phyloP scores from a whole-genome alignment of 2,329 filamentous ascomycete genomes.

The Penicillium sp. region DNA sequence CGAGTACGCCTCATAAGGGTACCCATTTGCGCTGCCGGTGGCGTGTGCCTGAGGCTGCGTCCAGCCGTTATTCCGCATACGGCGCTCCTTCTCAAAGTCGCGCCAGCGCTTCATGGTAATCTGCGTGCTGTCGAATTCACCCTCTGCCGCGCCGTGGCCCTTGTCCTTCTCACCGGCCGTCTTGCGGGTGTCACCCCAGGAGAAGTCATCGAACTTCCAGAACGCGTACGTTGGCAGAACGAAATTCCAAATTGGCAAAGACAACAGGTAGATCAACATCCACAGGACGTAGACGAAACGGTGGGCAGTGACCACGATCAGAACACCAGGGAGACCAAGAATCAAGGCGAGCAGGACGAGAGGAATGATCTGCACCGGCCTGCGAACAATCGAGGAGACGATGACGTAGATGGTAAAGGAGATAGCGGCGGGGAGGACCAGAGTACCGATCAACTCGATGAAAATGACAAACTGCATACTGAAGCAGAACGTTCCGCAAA shows the following conservation, averaged over 20 bases:
- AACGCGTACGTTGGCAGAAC: conserved; percentile 90
- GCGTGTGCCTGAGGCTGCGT: conserved; percentile 25
- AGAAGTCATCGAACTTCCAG: conserved; percentile 99
- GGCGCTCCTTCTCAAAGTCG: conserved; percentile 76
- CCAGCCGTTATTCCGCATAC: conserved; percentile 33
- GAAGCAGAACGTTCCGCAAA: conserved; percentile 99
- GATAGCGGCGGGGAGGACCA: conserved; percentile 94
- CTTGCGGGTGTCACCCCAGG: conserved; percentile 97
- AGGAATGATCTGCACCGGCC: conserved; percentile 81
- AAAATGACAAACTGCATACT: conserved; percentile 99
- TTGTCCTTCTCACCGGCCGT: conserved; percentile 90
- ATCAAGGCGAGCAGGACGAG: conserved; percentile 87
- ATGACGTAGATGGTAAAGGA: conserved; percentile 96
- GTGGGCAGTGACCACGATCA: conserved; percentile 93
- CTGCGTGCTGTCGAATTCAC: conserved; percentile 97
- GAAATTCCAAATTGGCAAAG: conserved; percentile 97
- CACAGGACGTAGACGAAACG: conserved; percentile 88
- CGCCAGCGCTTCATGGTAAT: conserved; percentile 99
- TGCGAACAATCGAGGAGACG: conserved; percentile 78
- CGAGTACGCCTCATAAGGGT: conserved; percentile 40
- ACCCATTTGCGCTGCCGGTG: conserved; percentile 21
- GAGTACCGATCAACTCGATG: conserved; percentile 89
- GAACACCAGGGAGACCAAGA: conserved; percentile 84
- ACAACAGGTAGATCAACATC: conserved; percentile 96
- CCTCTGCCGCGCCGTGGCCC: conserved; percentile 77